A percentile compares a stretch with the other conserved stretches of the same genome.
phyloP scores from a whole-genome alignment of 2,329 filamentous ascomycete genomes.

The Hypoxylon sp. region DNA sequence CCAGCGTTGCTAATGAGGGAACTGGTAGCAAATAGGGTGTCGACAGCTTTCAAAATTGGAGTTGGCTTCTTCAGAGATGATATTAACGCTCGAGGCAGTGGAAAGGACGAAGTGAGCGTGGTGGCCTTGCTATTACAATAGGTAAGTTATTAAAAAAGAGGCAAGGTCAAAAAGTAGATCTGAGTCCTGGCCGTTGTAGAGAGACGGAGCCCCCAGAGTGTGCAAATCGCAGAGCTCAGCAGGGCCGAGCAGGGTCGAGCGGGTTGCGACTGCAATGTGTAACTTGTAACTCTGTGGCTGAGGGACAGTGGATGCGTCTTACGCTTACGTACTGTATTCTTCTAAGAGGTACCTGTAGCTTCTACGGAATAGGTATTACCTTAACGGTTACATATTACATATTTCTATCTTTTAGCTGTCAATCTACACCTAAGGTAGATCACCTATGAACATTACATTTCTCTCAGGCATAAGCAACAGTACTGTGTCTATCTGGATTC shows the following conservation, averaged over 20 bases:
- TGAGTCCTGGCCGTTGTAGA: conserved; percentile 14
- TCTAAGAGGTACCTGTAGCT: neutral
- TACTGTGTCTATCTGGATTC: no score
- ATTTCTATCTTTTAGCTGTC: neutral
- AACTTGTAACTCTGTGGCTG: conserved; percentile 22
- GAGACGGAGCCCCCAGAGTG: conserved; percentile 6
- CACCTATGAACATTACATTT: no score
- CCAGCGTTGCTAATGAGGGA: neutral
- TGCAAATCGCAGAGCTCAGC: conserved; percentile 1
- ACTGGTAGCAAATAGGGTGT: conserved; percentile 29
- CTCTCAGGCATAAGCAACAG: neutral
- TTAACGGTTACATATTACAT: no score
- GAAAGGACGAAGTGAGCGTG: conserved; percentile 21
- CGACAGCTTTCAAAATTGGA: conserved; percentile 26
- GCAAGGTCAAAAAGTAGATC: neutral
- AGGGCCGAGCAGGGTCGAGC: no score
- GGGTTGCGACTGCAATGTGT: no score
- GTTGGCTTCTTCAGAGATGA: conserved; percentile 11
- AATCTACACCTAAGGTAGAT: no score
- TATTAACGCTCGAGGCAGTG: conserved; percentile 23
- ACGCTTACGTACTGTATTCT: neutral
- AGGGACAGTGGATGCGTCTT: conserved; percentile 10
- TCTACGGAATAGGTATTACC: neutral
- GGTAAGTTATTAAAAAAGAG: conserved; percentile 6
- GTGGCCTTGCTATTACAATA: conserved; percentile 35